Base-by-base conservation (phyloP, 371 early-diverging fungal species). In the Synchytrium microbalum region DNA sequence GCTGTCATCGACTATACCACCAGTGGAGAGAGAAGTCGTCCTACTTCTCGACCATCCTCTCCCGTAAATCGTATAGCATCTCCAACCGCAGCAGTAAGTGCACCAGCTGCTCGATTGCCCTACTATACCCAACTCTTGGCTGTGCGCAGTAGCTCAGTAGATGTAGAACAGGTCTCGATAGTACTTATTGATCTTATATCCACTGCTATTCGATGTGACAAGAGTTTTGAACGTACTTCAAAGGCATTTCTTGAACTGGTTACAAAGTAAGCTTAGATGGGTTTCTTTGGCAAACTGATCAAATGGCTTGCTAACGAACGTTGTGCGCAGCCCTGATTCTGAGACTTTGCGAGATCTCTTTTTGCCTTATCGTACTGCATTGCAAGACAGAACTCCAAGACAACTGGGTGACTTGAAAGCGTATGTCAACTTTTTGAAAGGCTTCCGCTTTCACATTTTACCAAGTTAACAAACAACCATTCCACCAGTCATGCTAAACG, bases 401-500 rank as follows among this genome's bases (percentile, higher is more conserved):
- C 27, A 56, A 56, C 16, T 31, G 27, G 16, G 19, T 28, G 57
- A 56, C 19, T 56, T 56, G 27, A 56, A 56, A 56, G 19, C 27
- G 57, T 56, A 19, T 10, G 46, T 38, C 10, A 38, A 38, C 5
- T 38, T n/a, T n/a, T 13, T 26, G n/a, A 16, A 63, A 1, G 8
- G 3, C 57, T n/a, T 24, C 46, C 3, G 32, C 46, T 26, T 46
- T 69, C 46, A 62, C 30, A 27, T 51, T 19, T 61, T n/a, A 19
- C 10, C 5, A 38, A 19, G 46, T 19, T 38, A 10, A 38, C 46
- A 5, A 5, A 5, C 19, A 5, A 38, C 46, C 5, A 38, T 38
- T 19, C 5, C 19, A 19, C 5, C 19, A 83, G 83, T 2, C 89
- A 90, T 64, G 75, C 79, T 0, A 70, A 72, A 19, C 75, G 85